These are phyloP conservation scores for Candida suzukii DNA, from an alignment of 805 yeast genomes.

Conservation along the genomic window DNA sequence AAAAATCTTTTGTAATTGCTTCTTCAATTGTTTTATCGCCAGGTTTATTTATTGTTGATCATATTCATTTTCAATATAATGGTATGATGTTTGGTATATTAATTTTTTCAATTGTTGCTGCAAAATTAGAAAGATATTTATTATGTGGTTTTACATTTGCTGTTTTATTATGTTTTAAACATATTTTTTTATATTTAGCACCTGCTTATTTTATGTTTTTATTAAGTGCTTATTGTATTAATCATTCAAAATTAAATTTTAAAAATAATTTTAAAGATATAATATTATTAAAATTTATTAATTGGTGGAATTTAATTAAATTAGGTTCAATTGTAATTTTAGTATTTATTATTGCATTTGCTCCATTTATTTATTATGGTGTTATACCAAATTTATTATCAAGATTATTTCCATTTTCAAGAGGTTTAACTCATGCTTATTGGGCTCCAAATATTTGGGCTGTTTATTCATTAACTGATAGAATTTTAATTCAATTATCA, in stretches of 20 bases:
- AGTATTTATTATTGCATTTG: slow-evolving; percentile 65
- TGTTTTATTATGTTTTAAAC: slow-evolving; percentile 83
- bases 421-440: slow-evolving; percentile 95
- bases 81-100: slow-evolving; percentile 87
- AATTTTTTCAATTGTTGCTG: slow-evolving; percentile 65
- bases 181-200: slow-evolving; percentile 85
- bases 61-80: slow-evolving; percentile 95
- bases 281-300: slow-evolving; percentile 18
- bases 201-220: slow-evolving; percentile 87
- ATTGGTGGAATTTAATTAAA: slow-evolving; percentile 53
- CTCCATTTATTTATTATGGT: slow-evolving; percentile 61
- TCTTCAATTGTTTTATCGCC: slow-evolving; percentile 83
- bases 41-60: slow-evolving; percentile 85
- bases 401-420: slow-evolving; percentile 84
- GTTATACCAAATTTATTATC: slow-evolving; percentile 57
- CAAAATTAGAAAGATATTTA: slow-evolving; percentile 49
- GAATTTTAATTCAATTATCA: slow-evolving; percentile 49
- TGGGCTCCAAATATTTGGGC: slow-evolving; percentile 99
- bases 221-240: slow-evolving; percentile 64
- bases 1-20: slow-evolving; percentile 65
- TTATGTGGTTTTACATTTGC: slow-evolving; percentile 66
- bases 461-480: slow-evolving; percentile 74
- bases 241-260: slow-evolving; percentile 19
- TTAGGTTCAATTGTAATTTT: slow-evolving; percentile 56
- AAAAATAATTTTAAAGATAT: slow-evolving; percentile 3